Base-by-base conservation (phyloP, 257 asterid genomes). In the Solanum tacnaense region DNA sequence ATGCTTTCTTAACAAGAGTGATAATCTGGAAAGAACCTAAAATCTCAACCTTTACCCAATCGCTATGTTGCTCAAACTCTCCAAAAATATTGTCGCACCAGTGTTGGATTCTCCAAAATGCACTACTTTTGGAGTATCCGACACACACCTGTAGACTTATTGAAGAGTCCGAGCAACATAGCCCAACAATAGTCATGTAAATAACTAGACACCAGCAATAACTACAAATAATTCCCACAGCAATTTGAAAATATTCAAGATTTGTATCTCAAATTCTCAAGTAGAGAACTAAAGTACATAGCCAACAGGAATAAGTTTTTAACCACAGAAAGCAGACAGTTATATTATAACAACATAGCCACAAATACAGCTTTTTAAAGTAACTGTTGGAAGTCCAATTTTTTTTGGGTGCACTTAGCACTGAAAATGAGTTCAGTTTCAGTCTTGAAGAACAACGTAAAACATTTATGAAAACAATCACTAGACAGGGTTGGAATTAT, bases 381-480 rank as follows among this genome's bases (percentile, higher is more conserved):
- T 0, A 81, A 81, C 68, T 16, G 85, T 81, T 52, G 62, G 60
- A 46, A 81, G 15, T 29, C 15, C 68, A 81, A 46, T 1, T 85
- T 25, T 25, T 67, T 39, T 38, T 41, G 18, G 20, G 58, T 88
- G 87, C 62, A 74, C n/a, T 29, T 4, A 29, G 62, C 88, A 88
- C 46, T 20, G 65, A 25, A 32, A 8, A 39, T 39, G 20, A 62
- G 62, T 74, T 67, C 83, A 83, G 39, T 32, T 85, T 84, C 84
- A 72, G 85, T 74, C 56, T 39, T 73, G 87, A 91, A 68, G 90
- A 86, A 88, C 18, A 58, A 56, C 41, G 68, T 29, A 65, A 52
- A 15, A 52, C 84, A 35, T 35, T 58, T 46, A 84, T 71, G 71
- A 86, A 70, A 89, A 79, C 70, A 88, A 88, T 60, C 29, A 76